phyloP scores from a whole-genome alignment of 768 basidiomycete species.

The Hygrocybe punicea region DNA sequence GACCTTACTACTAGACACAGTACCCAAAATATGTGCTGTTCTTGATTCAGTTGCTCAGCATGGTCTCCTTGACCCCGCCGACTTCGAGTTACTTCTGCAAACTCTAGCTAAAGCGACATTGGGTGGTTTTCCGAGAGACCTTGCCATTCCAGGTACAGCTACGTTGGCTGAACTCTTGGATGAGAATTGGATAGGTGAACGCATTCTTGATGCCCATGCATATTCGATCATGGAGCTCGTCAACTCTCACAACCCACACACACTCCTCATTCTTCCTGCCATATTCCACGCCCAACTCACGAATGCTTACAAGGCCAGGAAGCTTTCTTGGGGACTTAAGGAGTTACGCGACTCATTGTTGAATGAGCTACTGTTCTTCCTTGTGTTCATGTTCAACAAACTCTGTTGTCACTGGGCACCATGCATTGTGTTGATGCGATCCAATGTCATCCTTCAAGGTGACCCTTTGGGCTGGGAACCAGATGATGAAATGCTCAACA shows the following conservation, averaged over 20 bases:
- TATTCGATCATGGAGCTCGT: background rate
- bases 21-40: background rate
- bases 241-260: background rate
- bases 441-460: constrained; percentile 8
- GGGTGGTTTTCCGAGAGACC: background rate
- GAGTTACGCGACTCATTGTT: background rate
- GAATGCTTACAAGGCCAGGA: background rate
- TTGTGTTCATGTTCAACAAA: constrained; percentile 1
- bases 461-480: constrained; percentile 14
- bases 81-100: background rate
- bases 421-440: constrained; percentile 7
- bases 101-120: background rate
- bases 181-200: background rate
- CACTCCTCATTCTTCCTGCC: background rate
- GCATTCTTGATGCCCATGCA: background rate
- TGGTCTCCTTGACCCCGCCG: background rate
- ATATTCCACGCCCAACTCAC: constrained; percentile 15
- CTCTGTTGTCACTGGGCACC: constrained; percentile 4
- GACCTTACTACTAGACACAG: background rate
- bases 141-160: no score
- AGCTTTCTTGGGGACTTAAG: background rate
- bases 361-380: constrained; percentile 10
- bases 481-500: constrained; percentile 1
- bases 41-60: background rate
- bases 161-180: background rate